Percentiles rank a stretch among this genome's conserved stretches.
These are phyloP conservation scores for Paramyrothecium roridum DNA, from an alignment of 2,329 filamentous ascomycete species.

Conservation along the genomic window DNA sequence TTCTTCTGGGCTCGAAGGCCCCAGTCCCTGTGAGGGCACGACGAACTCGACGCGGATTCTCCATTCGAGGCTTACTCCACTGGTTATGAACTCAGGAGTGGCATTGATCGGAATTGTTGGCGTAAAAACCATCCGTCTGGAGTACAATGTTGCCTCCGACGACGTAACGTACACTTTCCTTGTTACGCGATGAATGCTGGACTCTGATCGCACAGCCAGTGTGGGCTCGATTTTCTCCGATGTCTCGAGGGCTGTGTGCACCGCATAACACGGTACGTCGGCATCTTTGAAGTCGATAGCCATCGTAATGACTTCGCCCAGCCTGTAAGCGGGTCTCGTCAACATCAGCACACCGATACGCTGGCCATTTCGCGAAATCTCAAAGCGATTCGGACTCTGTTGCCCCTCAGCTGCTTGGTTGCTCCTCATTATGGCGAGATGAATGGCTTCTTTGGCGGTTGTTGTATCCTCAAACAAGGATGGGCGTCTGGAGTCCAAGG, in stretches of 20 bases:
- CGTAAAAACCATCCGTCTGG: slow-evolving; percentile 73
- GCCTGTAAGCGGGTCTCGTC: slow-evolving; percentile 79
- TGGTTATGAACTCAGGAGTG: slow-evolving; percentile 90
- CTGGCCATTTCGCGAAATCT: slow-evolving; percentile 88
- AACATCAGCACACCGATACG: slow-evolving; percentile 90
- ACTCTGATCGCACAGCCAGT: slow-evolving; percentile 79
- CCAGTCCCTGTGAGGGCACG: slow-evolving; percentile 55
- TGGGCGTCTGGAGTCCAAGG: slow-evolving; percentile 50
- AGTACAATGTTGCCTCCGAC: slow-evolving; percentile 80
- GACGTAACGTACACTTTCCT: slow-evolving; percentile 74
- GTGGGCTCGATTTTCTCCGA: slow-evolving; percentile 77
- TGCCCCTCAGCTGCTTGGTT: slow-evolving; percentile 65
- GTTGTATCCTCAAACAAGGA: slow-evolving; percentile 54
- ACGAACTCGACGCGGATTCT: slow-evolving; percentile 90
- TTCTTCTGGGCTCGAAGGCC: slow-evolving; percentile 13
- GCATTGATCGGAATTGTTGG: slow-evolving; percentile 79
- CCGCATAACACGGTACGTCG: slow-evolving; percentile 78
- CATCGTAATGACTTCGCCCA: slow-evolving; percentile 83
- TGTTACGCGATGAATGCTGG: slow-evolving; percentile 83
- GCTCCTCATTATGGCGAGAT: slow-evolving; percentile 83
- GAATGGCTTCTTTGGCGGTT: slow-evolving; percentile 80
- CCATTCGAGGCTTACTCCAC: slow-evolving; percentile 84
- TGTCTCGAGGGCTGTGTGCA: slow-evolving; percentile 82
- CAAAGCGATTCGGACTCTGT: slow-evolving; percentile 87
- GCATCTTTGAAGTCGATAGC: slow-evolving; percentile 79